Percentiles rank a stretch among this genome's conserved stretches.
Conservation (phyloP, 352 stramenopile species). For the Phytophthora ohioensis region DNA sequence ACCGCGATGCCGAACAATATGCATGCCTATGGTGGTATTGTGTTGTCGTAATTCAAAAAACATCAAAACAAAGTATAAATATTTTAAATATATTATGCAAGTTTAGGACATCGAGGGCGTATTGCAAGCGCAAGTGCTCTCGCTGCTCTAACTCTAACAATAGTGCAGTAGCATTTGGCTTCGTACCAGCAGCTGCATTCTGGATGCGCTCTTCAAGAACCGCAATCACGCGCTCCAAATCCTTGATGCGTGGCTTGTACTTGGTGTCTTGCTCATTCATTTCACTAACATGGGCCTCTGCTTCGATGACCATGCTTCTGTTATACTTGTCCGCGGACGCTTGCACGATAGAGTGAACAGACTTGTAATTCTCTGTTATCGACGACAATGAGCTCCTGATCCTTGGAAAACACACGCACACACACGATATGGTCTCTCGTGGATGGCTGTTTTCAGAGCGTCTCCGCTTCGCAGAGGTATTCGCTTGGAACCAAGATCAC, state of each 20-base stretch:
- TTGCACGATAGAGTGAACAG: not conserved
- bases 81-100: too few relatives aligned
- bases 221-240: conserved; percentile 2
- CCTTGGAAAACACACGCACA: not conserved
- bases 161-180: not conserved
- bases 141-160: too few relatives aligned
- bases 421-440: not conserved
- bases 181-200: not conserved
- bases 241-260: conserved; percentile 5
- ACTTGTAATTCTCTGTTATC: not conserved
- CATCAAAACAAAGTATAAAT: too few relatives aligned
- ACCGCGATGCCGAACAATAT: too few relatives aligned
- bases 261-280: not conserved
- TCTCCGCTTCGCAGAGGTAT: not conserved
- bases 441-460: not conserved
- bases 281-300: not conserved
- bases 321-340: not conserved
- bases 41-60: too few relatives aligned
- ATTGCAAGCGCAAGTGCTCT: too few relatives aligned
- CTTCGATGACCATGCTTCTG: not conserved
- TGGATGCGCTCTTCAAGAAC: conserved; percentile 4
- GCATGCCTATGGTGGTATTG: too few relatives aligned
- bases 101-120: too few relatives aligned
- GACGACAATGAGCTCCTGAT: not conserved
- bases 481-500: conserved; percentile 3